A percentile compares a stretch with the other conserved stretches of the same genome.
phyloP scores from a whole-genome alignment of 495 filamentous ascomycete species.

The Aspergillus saccharolyticus region DNA sequence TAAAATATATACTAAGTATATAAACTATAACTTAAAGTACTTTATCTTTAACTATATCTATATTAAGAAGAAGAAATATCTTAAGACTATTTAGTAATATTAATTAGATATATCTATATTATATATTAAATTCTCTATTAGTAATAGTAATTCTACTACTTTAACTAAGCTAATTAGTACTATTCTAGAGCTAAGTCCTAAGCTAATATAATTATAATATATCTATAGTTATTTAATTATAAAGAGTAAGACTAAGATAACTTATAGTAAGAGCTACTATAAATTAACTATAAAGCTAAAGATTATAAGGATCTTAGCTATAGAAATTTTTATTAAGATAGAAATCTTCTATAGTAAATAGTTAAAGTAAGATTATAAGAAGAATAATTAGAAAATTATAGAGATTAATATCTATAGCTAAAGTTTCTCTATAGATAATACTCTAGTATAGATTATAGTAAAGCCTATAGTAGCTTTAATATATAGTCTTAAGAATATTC shows the following conservation, averaged over 20 bases:
- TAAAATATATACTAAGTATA: neutral
- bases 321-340: too few relatives aligned
- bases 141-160: neutral
- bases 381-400: too few relatives aligned
- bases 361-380: too few relatives aligned
- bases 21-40: neutral
- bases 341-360: too few relatives aligned
- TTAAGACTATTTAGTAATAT: neutral
- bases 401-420: too few relatives aligned
- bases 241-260: too few relatives aligned
- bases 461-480: neutral
- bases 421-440: neutral
- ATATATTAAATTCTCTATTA: neutral
- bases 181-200: neutral
- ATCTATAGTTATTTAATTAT: too few relatives aligned
- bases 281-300: too few relatives aligned
- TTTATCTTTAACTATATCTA: neutral
- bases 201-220: neutral
- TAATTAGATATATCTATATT: neutral
- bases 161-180: too few relatives aligned
- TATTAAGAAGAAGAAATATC: neutral
- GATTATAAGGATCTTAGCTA: too few relatives aligned
- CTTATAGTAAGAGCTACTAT: too few relatives aligned
- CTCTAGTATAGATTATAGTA: neutral
- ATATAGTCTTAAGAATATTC: neutral